Conservation (phyloP, 1,284 basidiomycete species). For the Nidula niveotomentosa region DNA sequence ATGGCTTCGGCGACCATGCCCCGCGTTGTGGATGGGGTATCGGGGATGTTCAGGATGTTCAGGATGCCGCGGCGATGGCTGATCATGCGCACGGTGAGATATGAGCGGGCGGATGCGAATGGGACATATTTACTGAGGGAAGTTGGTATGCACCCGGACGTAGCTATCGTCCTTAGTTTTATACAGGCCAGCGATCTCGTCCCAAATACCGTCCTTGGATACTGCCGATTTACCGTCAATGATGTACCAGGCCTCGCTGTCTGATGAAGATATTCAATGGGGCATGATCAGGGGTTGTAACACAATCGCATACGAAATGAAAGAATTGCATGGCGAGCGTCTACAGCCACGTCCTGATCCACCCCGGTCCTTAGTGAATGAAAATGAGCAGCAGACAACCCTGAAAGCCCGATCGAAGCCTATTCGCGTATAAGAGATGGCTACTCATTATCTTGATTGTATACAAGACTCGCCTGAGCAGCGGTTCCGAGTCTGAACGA, state of each 20-base stretch:
- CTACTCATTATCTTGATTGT: not conserved
- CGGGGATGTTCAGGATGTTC: conserved; percentile 41
- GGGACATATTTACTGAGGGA: conserved; percentile 49
- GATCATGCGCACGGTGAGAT: not conserved
- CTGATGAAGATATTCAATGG: conserved; percentile 22
- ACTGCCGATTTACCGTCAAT: conserved; percentile 32
- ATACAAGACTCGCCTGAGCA: conserved; percentile 11
- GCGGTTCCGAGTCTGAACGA: conserved; percentile 46
- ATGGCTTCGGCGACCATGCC: conserved; percentile 41
- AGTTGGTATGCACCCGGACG: conserved; percentile 64
- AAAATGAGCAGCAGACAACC: conserved; percentile 51
- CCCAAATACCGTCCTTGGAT: conserved; percentile 38
- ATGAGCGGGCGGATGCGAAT: not conserved
- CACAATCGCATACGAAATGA: conserved; percentile 47
- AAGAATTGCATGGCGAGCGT: conserved; percentile 56
- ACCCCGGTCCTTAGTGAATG: conserved; percentile 45
- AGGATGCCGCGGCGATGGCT: conserved; percentile 53
- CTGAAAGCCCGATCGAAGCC: conserved; percentile 54
- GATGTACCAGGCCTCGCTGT: conserved; percentile 50
- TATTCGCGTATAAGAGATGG: conserved; percentile 14
- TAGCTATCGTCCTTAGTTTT: conserved; percentile 46
- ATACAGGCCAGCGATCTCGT: conserved; percentile 54
- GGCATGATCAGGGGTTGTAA: not conserved
- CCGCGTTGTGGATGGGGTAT: conserved; percentile 23
- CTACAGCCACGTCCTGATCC: conserved; percentile 49